Conservation (phyloP, 768 basidiomycete species). For the Macrocybe gigantea region DNA sequence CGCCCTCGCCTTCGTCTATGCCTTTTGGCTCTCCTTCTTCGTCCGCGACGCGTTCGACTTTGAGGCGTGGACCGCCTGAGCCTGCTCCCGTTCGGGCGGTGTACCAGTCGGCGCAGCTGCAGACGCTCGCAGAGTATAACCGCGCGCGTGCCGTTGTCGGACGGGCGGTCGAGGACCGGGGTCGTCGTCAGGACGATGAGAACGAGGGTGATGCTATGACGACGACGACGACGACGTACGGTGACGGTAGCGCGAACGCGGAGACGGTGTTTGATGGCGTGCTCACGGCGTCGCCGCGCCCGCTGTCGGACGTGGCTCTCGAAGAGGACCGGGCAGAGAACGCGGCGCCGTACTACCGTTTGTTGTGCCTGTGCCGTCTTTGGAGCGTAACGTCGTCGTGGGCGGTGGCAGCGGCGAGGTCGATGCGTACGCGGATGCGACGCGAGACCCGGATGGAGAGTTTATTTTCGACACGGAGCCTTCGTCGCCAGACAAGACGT, state of each 20-base stretch:
- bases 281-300: constrained; percentile 28
- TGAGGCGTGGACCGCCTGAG: no score
- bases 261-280: constrained; percentile 33
- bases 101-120: no score
- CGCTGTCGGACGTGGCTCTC: constrained; percentile 23
- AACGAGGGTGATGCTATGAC: not conserved
- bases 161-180: no score
- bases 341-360: constrained; percentile 1
- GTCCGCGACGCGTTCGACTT: no score
- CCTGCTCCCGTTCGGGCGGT: no score
- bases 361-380: not conserved
- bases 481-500: constrained; percentile 35
- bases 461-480: constrained; percentile 22
- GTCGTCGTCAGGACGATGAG: no score
- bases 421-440: constrained; percentile 8
- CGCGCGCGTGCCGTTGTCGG: no score
- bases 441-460: constrained; percentile 41
- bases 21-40: not conserved
- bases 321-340: constrained; percentile 14
- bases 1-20: constrained; percentile 23
- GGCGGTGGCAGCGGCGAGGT: constrained; percentile 3
- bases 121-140: no score
- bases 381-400: constrained; percentile 4
- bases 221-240: not conserved
- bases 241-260: not conserved